Evolutionary conservation across 108 stramenopile genomes (phyloP).

Genomic region (Pseudonitzschia multiseries): DNA sequence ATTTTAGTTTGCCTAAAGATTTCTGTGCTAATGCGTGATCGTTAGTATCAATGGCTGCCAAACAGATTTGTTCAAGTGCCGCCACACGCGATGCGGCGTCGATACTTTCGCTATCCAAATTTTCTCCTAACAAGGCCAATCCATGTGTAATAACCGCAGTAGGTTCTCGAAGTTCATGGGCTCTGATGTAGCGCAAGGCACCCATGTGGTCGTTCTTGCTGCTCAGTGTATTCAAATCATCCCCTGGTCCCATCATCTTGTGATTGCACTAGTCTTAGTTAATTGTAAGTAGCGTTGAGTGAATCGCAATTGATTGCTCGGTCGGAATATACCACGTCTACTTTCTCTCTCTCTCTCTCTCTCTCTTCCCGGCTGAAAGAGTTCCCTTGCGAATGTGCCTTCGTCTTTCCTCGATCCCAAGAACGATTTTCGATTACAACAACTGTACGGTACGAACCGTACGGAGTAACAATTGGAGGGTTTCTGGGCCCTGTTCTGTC

Average conservation of each 20-base stretch:
- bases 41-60: constrained; percentile 61
- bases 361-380: no score
- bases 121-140: constrained; percentile 42
- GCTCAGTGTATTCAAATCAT: constrained; percentile 64
- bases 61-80: constrained; percentile 68
- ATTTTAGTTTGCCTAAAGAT: constrained; percentile 40
- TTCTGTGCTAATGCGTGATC: constrained; percentile 47
- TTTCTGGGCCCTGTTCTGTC: no score
- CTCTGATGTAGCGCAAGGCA: constrained; percentile 73
- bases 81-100: constrained; percentile 55
- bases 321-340: background rate
- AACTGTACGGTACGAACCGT: no score
- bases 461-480: no score
- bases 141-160: constrained; percentile 59
- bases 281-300: background rate
- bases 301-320: no score
- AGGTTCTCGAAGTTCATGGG: constrained; percentile 73
- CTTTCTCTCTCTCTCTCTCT: no score
- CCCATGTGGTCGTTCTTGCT: constrained; percentile 63
- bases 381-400: no score
- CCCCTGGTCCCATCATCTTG: constrained; percentile 67
- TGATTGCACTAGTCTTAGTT: background rate
- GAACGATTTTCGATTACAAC: no score
- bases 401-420: no score
- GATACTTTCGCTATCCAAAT: constrained; percentile 11